phyloP scores from a whole-genome alignment of 352 stramenopile genomes.

The Phytophthora boehmeriae region DNA sequence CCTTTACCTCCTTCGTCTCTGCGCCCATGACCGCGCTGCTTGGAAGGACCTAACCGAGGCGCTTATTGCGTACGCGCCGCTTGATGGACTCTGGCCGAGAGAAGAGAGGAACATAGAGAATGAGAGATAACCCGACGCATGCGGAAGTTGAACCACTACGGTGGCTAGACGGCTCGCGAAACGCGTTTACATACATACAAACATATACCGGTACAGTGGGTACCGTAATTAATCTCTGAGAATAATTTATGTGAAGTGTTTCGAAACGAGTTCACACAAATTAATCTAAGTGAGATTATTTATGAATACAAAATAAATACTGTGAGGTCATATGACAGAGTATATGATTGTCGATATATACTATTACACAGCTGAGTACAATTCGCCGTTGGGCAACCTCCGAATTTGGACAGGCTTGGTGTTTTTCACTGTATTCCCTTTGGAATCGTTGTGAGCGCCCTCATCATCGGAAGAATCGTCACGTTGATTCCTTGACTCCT shows the following conservation, averaged over 20 bases:
- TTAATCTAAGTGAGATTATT: conserved; percentile 1
- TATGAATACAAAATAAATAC: conserved; percentile 1
- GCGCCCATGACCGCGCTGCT: conserved; percentile 2
- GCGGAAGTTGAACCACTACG: conserved; percentile 13
- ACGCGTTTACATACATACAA: conserved; percentile 17
- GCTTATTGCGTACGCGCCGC: conserved; percentile 9
- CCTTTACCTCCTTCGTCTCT: conserved; percentile 13
- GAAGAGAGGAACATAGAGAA: conserved; percentile 5
- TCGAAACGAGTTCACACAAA: conserved; percentile 1
- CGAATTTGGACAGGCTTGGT: too few species aligned
- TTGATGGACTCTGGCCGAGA: conserved; percentile 10
- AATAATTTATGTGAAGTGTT: too few species aligned
- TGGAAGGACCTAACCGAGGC: conserved; percentile 10
- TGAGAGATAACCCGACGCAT: conserved; percentile 21
- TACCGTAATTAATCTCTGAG: too few species aligned
- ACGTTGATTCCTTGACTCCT: too few species aligned
- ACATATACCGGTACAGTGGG: too few species aligned
- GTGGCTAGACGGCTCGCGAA: conserved; percentile 12
- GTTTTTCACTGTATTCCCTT: too few species aligned
- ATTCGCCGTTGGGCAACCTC: too few species aligned
- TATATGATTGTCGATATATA: too few species aligned
- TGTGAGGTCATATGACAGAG: too few species aligned
- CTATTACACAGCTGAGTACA: too few species aligned
- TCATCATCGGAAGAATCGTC: too few species aligned
- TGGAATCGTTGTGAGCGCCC: too few species aligned